These are phyloP conservation scores for Penicillium sp. DNA, from an alignment of 2,329 filamentous ascomycete species.

Conservation along the genomic window DNA sequence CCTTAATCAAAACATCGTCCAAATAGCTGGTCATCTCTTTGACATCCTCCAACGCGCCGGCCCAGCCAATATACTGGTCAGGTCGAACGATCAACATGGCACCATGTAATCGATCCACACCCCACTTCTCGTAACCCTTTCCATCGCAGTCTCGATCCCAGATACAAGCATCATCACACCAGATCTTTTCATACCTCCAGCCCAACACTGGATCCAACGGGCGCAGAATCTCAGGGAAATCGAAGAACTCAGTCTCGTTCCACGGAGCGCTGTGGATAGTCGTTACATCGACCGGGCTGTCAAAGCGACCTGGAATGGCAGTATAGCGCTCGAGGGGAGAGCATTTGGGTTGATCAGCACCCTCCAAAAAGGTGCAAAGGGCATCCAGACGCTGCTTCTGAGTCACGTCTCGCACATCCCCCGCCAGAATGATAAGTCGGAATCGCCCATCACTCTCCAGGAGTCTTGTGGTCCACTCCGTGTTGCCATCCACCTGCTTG, in stretches of 20 bases:
- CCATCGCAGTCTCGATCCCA: conserved; percentile 27
- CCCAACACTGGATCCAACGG: conserved; percentile 49
- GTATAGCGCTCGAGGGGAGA: conserved; percentile 47
- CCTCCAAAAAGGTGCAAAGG: conserved; percentile 47
- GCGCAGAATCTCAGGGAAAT: conserved; percentile 50
- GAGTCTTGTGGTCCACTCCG: conserved; percentile 19
- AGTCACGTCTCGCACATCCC: conserved; percentile 49
- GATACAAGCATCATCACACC: conserved; percentile 48
- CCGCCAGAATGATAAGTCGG: conserved; percentile 55
- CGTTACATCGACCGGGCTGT: conserved; percentile 58
- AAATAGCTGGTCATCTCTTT: conserved; percentile 23
- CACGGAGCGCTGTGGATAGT: conserved; percentile 58
- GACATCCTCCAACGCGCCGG: conserved; percentile 26
- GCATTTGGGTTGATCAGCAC: background rate
- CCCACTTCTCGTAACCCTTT: conserved; percentile 29
- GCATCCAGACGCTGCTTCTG: conserved; percentile 49
- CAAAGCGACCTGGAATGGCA: conserved; percentile 37
- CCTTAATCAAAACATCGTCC: conserved; percentile 20
- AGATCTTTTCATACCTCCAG: conserved; percentile 58
- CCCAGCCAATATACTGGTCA: conserved; percentile 32
- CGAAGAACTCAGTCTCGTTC: conserved; percentile 49
- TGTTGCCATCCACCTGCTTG: conserved; percentile 15
- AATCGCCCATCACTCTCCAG: conserved; percentile 37
- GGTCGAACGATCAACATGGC: conserved; percentile 25
- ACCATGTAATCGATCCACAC: conserved; percentile 23